Percentiles rank a stretch among this genome's conserved stretches.
These are phyloP conservation scores for Starmera quercuum DNA, from an alignment of 805 yeast species.

Conservation along the genomic window DNA sequence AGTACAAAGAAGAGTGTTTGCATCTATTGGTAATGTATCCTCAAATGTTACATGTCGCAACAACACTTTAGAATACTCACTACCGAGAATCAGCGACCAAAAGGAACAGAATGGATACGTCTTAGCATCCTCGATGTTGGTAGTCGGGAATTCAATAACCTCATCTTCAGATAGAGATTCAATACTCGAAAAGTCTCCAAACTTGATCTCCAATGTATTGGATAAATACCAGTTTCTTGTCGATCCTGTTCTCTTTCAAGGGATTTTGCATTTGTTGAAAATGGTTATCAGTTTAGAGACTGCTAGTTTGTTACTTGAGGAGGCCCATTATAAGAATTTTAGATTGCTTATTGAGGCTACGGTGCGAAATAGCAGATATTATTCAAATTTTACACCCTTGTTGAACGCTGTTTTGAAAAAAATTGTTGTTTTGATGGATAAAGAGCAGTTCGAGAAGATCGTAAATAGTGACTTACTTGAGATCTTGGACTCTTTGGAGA, in stretches of 20 bases:
- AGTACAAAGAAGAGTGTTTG: conserved; percentile 15
- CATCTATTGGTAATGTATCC: conserved; percentile 20
- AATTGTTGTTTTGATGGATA: conserved; percentile 9
- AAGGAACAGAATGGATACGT: conserved; percentile 15
- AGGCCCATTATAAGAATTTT: conserved; percentile 2
- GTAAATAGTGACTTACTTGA: conserved; percentile 4
- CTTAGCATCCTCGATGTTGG: conserved; percentile 11
- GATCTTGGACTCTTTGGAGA: conserved; percentile 4
- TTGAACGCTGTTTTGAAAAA: conserved; percentile 15
- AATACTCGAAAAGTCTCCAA: conserved; percentile 8
- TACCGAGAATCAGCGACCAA: neutral
- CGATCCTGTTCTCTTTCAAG: conserved; percentile 21
- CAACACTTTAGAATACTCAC: conserved; percentile 1
- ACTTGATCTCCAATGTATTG: conserved; percentile 6
- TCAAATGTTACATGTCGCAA: conserved; percentile 15
- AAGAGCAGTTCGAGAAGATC: conserved; percentile 3
- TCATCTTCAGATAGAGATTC: conserved; percentile 8
- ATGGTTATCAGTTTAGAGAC: conserved; percentile 9
- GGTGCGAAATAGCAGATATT: conserved; percentile 14
- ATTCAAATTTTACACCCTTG: conserved; percentile 13
- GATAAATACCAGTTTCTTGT: conserved; percentile 11
- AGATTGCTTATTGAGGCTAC: conserved; percentile 14
- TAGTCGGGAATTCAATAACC: conserved; percentile 18
- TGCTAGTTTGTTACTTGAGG: conserved; percentile 8
- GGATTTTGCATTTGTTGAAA: conserved; percentile 16